phyloP scores from a whole-genome alignment of 148 eudicot genomes.

The Persicaria maculosa region DNA sequence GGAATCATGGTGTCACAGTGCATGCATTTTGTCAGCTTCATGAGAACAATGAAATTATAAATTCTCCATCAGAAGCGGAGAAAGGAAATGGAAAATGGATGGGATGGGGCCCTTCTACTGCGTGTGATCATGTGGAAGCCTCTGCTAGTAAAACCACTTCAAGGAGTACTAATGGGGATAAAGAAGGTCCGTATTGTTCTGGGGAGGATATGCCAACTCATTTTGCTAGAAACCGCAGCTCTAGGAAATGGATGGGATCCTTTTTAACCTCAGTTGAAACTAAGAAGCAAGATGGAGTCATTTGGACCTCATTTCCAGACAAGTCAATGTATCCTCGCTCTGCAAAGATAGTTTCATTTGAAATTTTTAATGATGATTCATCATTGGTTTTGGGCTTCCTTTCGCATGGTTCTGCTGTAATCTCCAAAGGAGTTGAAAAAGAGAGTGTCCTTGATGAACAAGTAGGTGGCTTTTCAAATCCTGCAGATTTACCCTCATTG shows the following conservation, averaged over 20 bases:
- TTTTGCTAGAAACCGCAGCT: slow-evolving; percentile 17
- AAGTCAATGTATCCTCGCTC: slow-evolving; percentile 42
- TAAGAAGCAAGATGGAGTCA: slow-evolving; percentile 34
- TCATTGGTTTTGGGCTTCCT: slow-evolving; percentile 27
- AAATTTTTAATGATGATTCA: slow-evolving; percentile 42
- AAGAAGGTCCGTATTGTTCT: slow-evolving; percentile 23
- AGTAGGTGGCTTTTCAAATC: slow-evolving; percentile 16
- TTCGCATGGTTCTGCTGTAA: slow-evolving; percentile 21
- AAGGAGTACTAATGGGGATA: slow-evolving; percentile 22
- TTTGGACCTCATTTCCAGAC: slow-evolving; percentile 55
- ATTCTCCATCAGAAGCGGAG: slow-evolving; percentile 26
- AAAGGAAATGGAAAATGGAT: slow-evolving; percentile 59
- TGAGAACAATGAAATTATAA: slow-evolving; percentile 19
- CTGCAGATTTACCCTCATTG: slow-evolving; percentile 18
- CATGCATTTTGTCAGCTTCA: slow-evolving; percentile 58
- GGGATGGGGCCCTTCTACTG: slow-evolving; percentile 73
- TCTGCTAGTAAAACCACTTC: slow-evolving; percentile 18
- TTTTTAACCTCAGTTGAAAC: slow-evolving; percentile 51
- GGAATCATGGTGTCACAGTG: slow-evolving; percentile 61
- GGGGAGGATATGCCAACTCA: slow-evolving; percentile 22
- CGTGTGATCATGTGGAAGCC: slow-evolving; percentile 16
- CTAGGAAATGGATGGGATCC: slow-evolving; percentile 71
- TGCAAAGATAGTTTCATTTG: slow-evolving; percentile 55
- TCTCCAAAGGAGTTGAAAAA: slow-evolving; percentile 17
- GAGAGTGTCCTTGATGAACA: slow-evolving; percentile 21